Percentiles rank a stretch among this genome's conserved stretches.
Evolutionary conservation across 768 basidiomycete species (phyloP).

Genomic region (Agaricus subrufescens): DNA sequence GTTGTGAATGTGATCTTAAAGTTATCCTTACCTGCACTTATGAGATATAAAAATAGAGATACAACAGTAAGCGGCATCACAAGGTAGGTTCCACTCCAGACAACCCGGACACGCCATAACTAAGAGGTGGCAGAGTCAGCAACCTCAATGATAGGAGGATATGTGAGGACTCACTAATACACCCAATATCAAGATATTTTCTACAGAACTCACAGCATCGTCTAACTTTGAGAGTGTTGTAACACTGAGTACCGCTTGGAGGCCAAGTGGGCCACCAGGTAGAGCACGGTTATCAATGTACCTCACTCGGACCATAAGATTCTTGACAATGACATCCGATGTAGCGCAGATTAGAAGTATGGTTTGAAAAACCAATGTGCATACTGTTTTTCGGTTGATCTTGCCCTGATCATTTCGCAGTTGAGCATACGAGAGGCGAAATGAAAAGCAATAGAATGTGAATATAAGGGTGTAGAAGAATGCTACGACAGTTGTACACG

Average conservation of each 20-base stretch:
- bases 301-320: not conserved
- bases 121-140: not conserved
- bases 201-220: not conserved
- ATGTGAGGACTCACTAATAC: not conserved
- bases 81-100: not conserved
- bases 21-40: not conserved
- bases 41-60: not conserved
- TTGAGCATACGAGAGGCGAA: not conserved
- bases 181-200: not conserved
- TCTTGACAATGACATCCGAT: not conserved
- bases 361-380: not conserved
- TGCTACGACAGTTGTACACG: not conserved
- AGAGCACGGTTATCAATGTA: not conserved
- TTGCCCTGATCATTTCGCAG: too few species aligned
- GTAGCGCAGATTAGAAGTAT: not conserved
- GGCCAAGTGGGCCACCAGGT: not conserved
- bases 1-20: too few species aligned
- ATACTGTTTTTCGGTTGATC: not conserved
- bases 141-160: too few species aligned
- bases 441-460: not conserved
- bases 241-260: not conserved
- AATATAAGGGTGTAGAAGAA: not conserved
- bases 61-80: not conserved
- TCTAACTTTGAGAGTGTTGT: not conserved
- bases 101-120: not conserved